Conservation (phyloP, 2,329 filamentous ascomycete species). For the Tolypocladium tropicale region DNA sequence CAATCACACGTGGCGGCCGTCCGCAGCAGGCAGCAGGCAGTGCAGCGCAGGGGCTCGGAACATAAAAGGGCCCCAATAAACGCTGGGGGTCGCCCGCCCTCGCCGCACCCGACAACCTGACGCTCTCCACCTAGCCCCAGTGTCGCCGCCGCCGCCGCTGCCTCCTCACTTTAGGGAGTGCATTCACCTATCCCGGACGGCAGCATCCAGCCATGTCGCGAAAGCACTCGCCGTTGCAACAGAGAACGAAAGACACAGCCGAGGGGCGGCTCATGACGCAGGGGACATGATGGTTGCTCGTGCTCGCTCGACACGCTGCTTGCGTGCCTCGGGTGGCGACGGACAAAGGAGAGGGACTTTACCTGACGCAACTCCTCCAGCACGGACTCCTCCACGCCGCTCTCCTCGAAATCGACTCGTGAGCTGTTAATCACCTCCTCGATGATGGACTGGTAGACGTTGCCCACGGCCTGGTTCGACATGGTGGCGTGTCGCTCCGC, state of each 20-base stretch:
- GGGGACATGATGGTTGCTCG: neutral
- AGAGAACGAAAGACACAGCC: neutral
- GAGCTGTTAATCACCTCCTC: conserved; percentile 86
- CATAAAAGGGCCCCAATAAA: conserved; percentile 2
- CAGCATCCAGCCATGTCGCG: neutral
- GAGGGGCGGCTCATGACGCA: neutral
- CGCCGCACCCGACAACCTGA: neutral
- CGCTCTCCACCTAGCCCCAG: neutral
- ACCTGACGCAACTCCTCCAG: conserved; percentile 83
- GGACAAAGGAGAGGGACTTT: conserved; percentile 9
- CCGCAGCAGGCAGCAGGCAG: neutral
- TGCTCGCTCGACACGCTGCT: neutral
- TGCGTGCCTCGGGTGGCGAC: neutral
- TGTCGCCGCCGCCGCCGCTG: neutral
- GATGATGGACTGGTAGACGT: conserved; percentile 70
- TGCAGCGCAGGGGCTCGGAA: neutral
- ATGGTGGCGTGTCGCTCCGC: conserved; percentile 24
- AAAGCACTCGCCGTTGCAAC: neutral
- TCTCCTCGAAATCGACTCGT: conserved; percentile 92
- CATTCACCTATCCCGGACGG: neutral
- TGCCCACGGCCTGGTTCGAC: conserved; percentile 55
- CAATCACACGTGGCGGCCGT: neutral
- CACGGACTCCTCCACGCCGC: conserved; percentile 78
- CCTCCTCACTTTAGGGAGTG: neutral
- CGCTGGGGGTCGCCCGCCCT: neutral